Evolutionary conservation across 208 protist species (phyloP).

Genomic region (Angomonas deanei): DNA sequence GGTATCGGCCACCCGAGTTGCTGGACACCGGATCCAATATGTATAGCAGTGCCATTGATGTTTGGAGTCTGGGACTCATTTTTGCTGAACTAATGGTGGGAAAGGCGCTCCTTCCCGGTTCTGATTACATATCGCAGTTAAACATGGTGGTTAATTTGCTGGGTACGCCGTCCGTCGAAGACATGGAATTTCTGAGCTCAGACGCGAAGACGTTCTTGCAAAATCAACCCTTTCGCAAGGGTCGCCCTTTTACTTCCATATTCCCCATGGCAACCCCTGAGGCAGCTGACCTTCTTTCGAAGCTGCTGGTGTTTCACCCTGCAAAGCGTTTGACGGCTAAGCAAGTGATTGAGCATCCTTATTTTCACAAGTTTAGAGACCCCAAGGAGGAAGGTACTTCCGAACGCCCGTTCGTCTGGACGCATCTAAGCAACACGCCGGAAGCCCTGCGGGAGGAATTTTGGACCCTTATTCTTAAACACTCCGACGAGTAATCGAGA

Average conservation of each 20-base stretch:
- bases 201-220: conserved; percentile 69
- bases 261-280: conserved; percentile 92
- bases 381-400: conserved; percentile 66
- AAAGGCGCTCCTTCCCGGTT: conserved; percentile 92
- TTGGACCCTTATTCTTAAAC: conserved; percentile 61
- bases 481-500: conserved; percentile 23
- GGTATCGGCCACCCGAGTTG: conserved; percentile 99
- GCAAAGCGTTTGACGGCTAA: conserved; percentile 90
- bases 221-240: conserved; percentile 40
- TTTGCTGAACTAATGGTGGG: conserved; percentile 98
- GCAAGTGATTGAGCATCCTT: conserved; percentile 93
- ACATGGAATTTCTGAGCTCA: conserved; percentile 86
- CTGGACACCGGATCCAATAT: conserved; percentile 84
- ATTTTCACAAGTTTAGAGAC: conserved; percentile 89
- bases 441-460: conserved; percentile 72
- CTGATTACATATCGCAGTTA: conserved; percentile 82
- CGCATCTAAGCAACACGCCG: conserved; percentile 49
- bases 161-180: conserved; percentile 59
- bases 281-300: conserved; percentile 90
- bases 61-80: conserved; percentile 97
- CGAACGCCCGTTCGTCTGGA: conserved; percentile 68
- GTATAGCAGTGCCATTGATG: conserved; percentile 96
- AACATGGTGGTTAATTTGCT: conserved; percentile 81
- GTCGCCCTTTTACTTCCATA: conserved; percentile 61
- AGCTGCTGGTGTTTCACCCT: conserved; percentile 96